phyloP scores from a whole-genome alignment of 1,284 basidiomycete species.

The Thecaphora frezii region DNA sequence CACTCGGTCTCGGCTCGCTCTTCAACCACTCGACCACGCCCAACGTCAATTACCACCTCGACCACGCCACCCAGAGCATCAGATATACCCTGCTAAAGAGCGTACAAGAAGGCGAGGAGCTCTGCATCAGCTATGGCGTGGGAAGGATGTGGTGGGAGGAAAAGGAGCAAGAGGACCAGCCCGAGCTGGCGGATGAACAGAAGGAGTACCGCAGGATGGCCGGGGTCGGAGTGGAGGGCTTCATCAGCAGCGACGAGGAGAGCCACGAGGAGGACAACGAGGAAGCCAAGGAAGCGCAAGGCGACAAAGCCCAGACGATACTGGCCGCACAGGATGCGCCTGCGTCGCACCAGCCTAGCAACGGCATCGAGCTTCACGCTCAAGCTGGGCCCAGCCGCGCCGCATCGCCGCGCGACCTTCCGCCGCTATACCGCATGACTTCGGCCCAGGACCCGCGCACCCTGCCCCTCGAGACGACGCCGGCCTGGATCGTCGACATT shows the following conservation, averaged over 20 bases:
- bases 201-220: constrained; percentile 3
- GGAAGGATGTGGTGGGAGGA: constrained; percentile 57
- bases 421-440: constrained; percentile 58
- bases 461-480: constrained; percentile 62
- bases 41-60: constrained; percentile 71
- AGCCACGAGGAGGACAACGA: background rate
- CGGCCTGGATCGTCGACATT: constrained; percentile 85
- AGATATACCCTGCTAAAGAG: constrained; percentile 67
- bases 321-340: too few relatives aligned
- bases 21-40: constrained; percentile 74
- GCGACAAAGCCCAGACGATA: background rate
- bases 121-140: constrained; percentile 74
- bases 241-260: constrained; percentile 11
- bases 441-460: constrained; percentile 58
- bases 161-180: constrained; percentile 1
- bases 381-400: constrained; percentile 16
- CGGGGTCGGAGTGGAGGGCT: constrained; percentile 9
- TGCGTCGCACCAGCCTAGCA: background rate
- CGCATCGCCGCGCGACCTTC: constrained; percentile 1
- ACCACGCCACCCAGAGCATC: constrained; percentile 66
- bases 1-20: constrained; percentile 78
- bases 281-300: background rate
- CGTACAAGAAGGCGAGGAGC: constrained; percentile 70
- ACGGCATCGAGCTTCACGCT: constrained; percentile 13
- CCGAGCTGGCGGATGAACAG: constrained; percentile 4